Evolutionary conservation across 352 stramenopile species (phyloP), one percentile per base, ranked within the genome.

Genomic region (Globisporangium paddicum): DNA sequence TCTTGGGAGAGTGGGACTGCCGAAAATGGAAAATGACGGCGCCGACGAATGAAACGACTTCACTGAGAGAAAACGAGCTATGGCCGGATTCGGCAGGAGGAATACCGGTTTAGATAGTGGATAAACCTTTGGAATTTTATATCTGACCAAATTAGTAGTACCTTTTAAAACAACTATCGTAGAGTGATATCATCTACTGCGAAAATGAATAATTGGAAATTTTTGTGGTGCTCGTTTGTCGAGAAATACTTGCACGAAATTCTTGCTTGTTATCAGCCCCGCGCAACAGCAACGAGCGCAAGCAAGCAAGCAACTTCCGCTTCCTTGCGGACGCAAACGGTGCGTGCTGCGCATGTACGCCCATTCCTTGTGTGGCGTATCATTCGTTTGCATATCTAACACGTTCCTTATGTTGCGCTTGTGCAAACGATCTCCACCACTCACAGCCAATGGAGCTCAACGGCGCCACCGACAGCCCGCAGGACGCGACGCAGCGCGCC

Each of bases 11-110:
- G 14, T 11, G 0, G 3, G 42, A 21, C 11, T 35, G 11, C 4
- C 55, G 64, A 82, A 73, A 55, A 77, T 26, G 45, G 54, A 64
- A 69, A 56, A 63, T 89, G 79, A 89, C 79, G 71, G 49, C 40
- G 75, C 6, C 75, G 79, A 89, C 77, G 60, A 81, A 67, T 10
- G 26, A 71, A 62, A 45, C 42, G 25, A 62, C 54, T 69, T 68
- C 58, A 57, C 41, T 13, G 18, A 34, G 35, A 44, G 47, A 5
- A 23, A 3, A 32, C 46, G 13, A n/a, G 6, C n/a, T n/a, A n/a
- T n/a, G n/a, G n/a, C 28, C 28, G 28, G 28, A 32, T 32, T 32
- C 28, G 28, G 6, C 3, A 32, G 28, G 28, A 32, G 28, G 28
- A 32, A 3, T 32, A 32, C 28, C 28, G 28, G 28, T 3, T 32